Evolutionary conservation across 108 stramenopile genomes (phyloP), one percentile per base, ranked within the genome.

Genomic region (Hondaea fermentalgiana): DNA sequence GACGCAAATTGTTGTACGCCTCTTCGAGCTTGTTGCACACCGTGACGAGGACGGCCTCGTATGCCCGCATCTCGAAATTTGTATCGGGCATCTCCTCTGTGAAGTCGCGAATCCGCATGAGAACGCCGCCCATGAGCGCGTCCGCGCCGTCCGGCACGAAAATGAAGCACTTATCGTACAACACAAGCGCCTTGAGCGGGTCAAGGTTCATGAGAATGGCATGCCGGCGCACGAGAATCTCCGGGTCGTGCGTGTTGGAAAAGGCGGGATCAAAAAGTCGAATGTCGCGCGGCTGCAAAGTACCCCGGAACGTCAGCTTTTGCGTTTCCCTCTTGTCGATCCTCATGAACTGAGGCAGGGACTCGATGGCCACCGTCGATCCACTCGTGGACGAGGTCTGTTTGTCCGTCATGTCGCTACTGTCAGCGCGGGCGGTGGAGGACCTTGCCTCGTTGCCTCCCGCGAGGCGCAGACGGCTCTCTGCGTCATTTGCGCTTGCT

Each of bases 81-180:
- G 51, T 3, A 6, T 35, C 76, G 51, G 51, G n/a, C 45, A 23
- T 53, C n/a, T 83, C 76, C n/a, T 53, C 49, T 12, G 19, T 45
- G 12, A 83, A 23, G 19, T 83, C 76, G 25, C 51, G 19, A 43
- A 83, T 83, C 43, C 23, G 76, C 76, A 53, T 53, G 25, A 83
- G 51, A 6, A 83, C n/a, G 51, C 25, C 3, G 17, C 76, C 76
- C 51, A 83, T 53, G 49, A 83, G 76, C 45, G 76, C 44, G 76
- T 83, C 76, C 19, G 76, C 12, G 45, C 76, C 76, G 51, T 83
- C 76, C 23, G 76, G 76, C n/a, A 83, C 51, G 76, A 83, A 83
- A 23, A 83, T 4, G 76, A 83, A 83, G 45, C 49, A 47, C 51
- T 83, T 83, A 28, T 83, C 23, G 51, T 83, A 83, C n/a, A 83